phyloP scores from a whole-genome alignment of 495 filamentous ascomycete species.

The Neurospora sp. region DNA sequence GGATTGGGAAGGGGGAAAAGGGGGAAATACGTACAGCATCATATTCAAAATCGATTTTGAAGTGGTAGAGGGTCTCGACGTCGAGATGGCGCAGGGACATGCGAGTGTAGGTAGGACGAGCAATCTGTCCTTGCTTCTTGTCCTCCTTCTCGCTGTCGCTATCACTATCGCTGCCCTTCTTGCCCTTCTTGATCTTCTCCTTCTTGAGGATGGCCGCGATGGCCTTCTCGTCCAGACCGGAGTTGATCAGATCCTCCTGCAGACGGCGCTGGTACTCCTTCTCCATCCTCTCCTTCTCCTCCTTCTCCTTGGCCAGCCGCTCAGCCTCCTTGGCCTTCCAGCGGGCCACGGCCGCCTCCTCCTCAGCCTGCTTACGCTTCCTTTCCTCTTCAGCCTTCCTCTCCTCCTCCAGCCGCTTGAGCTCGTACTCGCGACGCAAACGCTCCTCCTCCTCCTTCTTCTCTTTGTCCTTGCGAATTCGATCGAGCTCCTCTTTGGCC shows the following conservation, averaged over 20 bases:
- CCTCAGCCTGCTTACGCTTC: slow-evolving; percentile 38
- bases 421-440: slow-evolving; percentile 40
- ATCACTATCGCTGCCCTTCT: slow-evolving; percentile 19
- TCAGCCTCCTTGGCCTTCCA: slow-evolving; percentile 47
- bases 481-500: slow-evolving; percentile 35
- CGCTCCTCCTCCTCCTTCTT: slow-evolving; percentile 35
- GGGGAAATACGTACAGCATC: slow-evolving; percentile 32
- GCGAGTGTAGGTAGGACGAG: slow-evolving; percentile 44
- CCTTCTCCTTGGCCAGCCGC: slow-evolving; percentile 32
- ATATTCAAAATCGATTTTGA: slow-evolving; percentile 42
- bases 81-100: slow-evolving; percentile 48
- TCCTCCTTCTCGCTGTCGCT: slow-evolving; percentile 14
- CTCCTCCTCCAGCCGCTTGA: slow-evolving; percentile 50
- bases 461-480: slow-evolving; percentile 33
- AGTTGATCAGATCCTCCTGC: slow-evolving; percentile 38
- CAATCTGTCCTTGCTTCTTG: slow-evolving; percentile 6
- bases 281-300: slow-evolving; percentile 38
- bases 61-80: slow-evolving; percentile 41
- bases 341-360: slow-evolving; percentile 45
- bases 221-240: slow-evolving; percentile 41
- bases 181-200: slow-evolving; percentile 34
- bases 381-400: slow-evolving; percentile 33
- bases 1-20: neutral
- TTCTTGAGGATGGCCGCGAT: slow-evolving; percentile 44
- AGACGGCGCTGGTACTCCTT: slow-evolving; percentile 40